phyloP scores from a whole-genome alignment of 306 rosid species.

The Lathyrus sativus region DNA sequence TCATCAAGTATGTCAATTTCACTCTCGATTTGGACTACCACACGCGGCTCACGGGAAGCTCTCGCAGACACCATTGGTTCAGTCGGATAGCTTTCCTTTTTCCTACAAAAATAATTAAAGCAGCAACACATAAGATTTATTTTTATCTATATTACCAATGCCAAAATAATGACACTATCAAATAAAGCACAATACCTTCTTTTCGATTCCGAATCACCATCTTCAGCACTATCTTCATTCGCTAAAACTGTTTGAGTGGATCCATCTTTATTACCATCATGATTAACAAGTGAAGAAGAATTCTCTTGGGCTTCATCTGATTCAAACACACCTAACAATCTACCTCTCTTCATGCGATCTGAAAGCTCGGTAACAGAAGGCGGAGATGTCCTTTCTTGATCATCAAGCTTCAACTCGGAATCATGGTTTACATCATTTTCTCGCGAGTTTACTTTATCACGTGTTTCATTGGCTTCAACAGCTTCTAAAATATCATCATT shows the following conservation, averaged over 20 bases:
- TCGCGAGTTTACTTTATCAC: slow-evolving; percentile 51
- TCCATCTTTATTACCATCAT: slow-evolving; percentile 58
- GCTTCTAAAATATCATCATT: slow-evolving; percentile 54
- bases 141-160: not conserved
- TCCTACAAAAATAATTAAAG: slow-evolving; percentile 54
- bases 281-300: slow-evolving; percentile 68
- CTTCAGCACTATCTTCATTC: slow-evolving; percentile 56
- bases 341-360: slow-evolving; percentile 54
- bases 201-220: slow-evolving; percentile 66
- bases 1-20: slow-evolving; percentile 85
- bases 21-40: slow-evolving; percentile 81
- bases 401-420: slow-evolving; percentile 56
- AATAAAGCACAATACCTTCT: slow-evolving; percentile 57
- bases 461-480: slow-evolving; percentile 55
- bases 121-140: slow-evolving; percentile 11
- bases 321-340: slow-evolving; percentile 51
- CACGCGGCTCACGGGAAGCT: slow-evolving; percentile 78
- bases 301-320: slow-evolving; percentile 60
- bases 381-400: slow-evolving; percentile 69
- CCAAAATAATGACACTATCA: slow-evolving; percentile 10
- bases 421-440: slow-evolving; percentile 42
- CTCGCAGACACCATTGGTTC: slow-evolving; percentile 63
- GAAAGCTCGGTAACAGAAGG: slow-evolving; percentile 62
- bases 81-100: slow-evolving; percentile 52
- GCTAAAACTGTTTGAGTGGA: slow-evolving; percentile 51